Evolutionary conservation across 129 eudicot species (phyloP).

Genomic region (Oenanthe sinensis): DNA sequence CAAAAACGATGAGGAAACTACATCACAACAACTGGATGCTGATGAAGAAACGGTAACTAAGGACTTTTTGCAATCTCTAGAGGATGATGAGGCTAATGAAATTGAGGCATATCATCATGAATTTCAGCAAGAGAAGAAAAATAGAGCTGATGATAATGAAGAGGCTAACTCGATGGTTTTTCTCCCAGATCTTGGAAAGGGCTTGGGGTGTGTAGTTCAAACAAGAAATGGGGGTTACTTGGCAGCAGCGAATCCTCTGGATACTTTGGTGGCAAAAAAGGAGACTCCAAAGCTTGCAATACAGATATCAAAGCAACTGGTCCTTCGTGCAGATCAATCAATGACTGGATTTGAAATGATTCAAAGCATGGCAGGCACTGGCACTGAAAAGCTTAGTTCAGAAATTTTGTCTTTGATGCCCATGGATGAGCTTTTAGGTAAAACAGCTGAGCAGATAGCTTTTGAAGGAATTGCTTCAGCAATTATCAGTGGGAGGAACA

Average conservation of each 20-base stretch:
- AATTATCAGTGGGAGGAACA: constrained; percentile 76
- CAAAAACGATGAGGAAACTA: constrained; percentile 35
- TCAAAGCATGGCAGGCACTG: constrained; percentile 67
- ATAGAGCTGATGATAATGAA: constrained; percentile 18
- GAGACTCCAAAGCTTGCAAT: constrained; percentile 87
- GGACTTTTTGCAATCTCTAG: constrained; percentile 79
- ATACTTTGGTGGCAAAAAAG: constrained; percentile 39
- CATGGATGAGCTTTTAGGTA: constrained; percentile 66
- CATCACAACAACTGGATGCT: constrained; percentile 61
- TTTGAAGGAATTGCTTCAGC: constrained; percentile 96
- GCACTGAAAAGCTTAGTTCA: constrained; percentile 55
- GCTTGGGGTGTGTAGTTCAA: constrained; percentile 81
- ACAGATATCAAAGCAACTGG: constrained; percentile 77
- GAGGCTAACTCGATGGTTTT: constrained; percentile 38
- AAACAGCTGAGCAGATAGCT: constrained; percentile 88
- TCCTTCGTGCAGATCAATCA: constrained; percentile 30
- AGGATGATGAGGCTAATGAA: constrained; percentile 37
- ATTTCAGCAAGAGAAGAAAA: constrained; percentile 12
- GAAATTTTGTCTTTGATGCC: constrained; percentile 72
- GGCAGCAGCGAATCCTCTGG: constrained; percentile 70
- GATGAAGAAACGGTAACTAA: constrained; percentile 83
- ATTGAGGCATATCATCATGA: constrained; percentile 11
- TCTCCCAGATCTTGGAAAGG: constrained; percentile 86
- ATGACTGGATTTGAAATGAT: constrained; percentile 56
- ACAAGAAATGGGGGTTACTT: constrained; percentile 85